These are phyloP conservation scores for Phytophthora agathidicida DNA, from an alignment of 352 stramenopile species.

Conservation along the genomic window DNA sequence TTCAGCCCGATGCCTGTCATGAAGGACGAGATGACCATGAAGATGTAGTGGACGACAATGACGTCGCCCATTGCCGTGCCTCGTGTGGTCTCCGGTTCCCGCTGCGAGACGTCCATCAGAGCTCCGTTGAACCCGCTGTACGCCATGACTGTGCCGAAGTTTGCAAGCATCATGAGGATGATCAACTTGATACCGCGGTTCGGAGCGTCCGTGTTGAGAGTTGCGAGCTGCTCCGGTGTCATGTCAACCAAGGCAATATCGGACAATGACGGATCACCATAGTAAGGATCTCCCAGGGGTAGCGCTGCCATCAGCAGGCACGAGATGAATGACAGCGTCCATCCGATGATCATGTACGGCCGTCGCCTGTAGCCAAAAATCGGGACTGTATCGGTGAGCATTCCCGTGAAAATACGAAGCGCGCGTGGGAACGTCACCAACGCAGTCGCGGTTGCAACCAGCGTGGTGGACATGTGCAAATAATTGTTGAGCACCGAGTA, in stretches of 20 bases:
- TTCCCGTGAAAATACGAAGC: constrained; percentile 54
- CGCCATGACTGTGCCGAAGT: constrained; percentile 71
- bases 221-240: constrained; percentile 34
- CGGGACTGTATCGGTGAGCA: constrained; percentile 72
- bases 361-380: constrained; percentile 76
- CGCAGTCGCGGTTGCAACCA: constrained; percentile 19
- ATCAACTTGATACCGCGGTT: constrained; percentile 43
- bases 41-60: constrained; percentile 36
- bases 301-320: constrained; percentile 48
- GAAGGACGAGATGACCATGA: constrained; percentile 38
- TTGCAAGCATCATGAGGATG: constrained; percentile 66
- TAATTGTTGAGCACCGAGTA: constrained; percentile 35
- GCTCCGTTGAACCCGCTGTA: constrained; percentile 42
- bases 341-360: constrained; percentile 80
- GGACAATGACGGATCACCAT: constrained; percentile 29
- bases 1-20: constrained; percentile 49
- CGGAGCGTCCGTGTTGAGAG: constrained; percentile 43
- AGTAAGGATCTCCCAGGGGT: constrained; percentile 55
- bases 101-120: constrained; percentile 24
- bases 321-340: constrained; percentile 31
- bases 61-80: constrained; percentile 36
- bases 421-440: constrained; percentile 41
- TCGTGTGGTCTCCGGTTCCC: constrained; percentile 16
- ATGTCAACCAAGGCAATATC: constrained; percentile 18
- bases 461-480: constrained; percentile 22